phyloP scores from a whole-genome alignment of 345 rosid genomes.

The Sonneratia alba region DNA sequence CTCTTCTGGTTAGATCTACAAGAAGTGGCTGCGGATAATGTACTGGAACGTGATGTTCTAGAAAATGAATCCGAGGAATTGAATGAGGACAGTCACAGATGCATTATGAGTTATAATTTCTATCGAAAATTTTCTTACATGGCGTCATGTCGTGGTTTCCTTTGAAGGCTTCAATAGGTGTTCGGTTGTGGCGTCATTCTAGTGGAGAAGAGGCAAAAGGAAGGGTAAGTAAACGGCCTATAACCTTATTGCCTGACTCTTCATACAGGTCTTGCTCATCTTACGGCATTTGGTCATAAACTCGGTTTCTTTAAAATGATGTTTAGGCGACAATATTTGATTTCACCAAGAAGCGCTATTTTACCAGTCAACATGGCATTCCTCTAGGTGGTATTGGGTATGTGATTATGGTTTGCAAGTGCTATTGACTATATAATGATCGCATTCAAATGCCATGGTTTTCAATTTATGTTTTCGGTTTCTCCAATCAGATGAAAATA shows the following conservation, averaged over 20 bases:
- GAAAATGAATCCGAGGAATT: not conserved
- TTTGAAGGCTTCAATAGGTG: constrained; percentile 51
- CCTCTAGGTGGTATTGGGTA: constrained; percentile 86
- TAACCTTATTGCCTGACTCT: not conserved
- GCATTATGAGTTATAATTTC: not conserved
- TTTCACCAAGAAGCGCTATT: constrained; percentile 31
- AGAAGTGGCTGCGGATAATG: not conserved
- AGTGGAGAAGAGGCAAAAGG: constrained; percentile 54
- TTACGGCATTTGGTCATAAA: not conserved
- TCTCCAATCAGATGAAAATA: not conserved
- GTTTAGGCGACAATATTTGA: constrained; percentile 47
- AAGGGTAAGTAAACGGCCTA: constrained; percentile 30
- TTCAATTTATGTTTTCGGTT: not conserved
- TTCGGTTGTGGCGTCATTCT: constrained; percentile 40
- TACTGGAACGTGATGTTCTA: not conserved
- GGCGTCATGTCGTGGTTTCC: constrained; percentile 3
- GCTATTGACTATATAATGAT: not conserved
- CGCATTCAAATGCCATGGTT: not conserved
- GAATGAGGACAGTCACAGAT: not conserved
- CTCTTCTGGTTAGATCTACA: not conserved
- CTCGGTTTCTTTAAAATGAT: not conserved
- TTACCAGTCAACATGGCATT: constrained; percentile 55
- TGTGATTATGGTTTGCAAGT: constrained; percentile 7
- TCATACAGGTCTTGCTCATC: not conserved
- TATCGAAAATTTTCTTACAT: not conserved